Evolutionary conservation across 2,329 filamentous ascomycete genomes (phyloP).

Genomic region (Chrysoporthe deuterocubensis): DNA sequence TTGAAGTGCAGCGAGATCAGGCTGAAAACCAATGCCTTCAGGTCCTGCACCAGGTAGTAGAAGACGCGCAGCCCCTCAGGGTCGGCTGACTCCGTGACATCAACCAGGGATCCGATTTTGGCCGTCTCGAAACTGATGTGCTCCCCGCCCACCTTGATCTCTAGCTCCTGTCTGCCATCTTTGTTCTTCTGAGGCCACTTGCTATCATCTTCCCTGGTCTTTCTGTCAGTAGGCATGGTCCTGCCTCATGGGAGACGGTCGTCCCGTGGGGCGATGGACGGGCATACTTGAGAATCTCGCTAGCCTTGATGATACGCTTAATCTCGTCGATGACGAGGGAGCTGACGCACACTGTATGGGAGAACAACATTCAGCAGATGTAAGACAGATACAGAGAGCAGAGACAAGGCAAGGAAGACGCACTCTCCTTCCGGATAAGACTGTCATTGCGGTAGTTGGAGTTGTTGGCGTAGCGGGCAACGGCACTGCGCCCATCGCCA

Average conservation of each 20-base stretch:
- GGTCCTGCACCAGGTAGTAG: constrained; percentile 96
- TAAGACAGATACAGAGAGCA: background rate
- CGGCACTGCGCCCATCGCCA: constrained; percentile 89
- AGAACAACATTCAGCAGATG: background rate
- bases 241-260: background rate
- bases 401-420: constrained; percentile 40
- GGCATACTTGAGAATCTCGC: constrained; percentile 93
- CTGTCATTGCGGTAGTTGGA: constrained; percentile 99
- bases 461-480: constrained; percentile 97
- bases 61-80: constrained; percentile 96
- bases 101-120: constrained; percentile 95
- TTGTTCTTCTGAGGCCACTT: constrained; percentile 99
- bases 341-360: constrained; percentile 84
- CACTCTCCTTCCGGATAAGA: constrained; percentile 98
- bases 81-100: constrained; percentile 94
- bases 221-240: constrained; percentile 1
- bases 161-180: constrained; percentile 93
- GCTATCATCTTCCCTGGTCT: constrained; percentile 85
- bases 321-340: constrained; percentile 89
- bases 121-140: constrained; percentile 99
- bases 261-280: background rate
- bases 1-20: constrained; percentile 98
- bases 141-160: constrained; percentile 90
- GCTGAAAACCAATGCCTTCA: constrained; percentile 96
- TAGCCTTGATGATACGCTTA: constrained; percentile 94